Percentiles rank a stretch among this genome's conserved stretches.
phyloP scores from a whole-genome alignment of 2,329 filamentous ascomycete species.

The Apiospora koreana region DNA sequence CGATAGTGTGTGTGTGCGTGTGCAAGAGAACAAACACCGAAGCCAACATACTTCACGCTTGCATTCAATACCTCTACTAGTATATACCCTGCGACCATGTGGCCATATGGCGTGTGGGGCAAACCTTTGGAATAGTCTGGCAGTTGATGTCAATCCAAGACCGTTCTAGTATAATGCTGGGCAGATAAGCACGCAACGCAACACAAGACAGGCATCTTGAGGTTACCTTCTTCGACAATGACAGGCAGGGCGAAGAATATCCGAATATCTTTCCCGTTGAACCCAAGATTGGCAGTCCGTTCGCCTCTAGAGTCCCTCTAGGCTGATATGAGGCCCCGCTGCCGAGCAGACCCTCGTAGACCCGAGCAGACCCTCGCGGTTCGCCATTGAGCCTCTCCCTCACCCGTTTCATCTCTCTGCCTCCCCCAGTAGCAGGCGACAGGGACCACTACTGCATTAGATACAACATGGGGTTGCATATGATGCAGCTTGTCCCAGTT shows the following conservation, averaged over 20 bases:
- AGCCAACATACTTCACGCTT: too few relatives aligned
- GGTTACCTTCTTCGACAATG: not conserved
- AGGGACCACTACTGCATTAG: not conserved
- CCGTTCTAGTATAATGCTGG: not conserved
- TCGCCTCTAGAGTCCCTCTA: constrained; percentile 4
- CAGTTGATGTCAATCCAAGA: not conserved
- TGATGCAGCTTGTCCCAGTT: not conserved
- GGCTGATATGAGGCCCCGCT: not conserved
- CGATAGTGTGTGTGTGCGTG: not conserved
- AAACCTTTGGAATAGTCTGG: not conserved
- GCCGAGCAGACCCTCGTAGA: not conserved
- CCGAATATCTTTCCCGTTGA: not conserved
- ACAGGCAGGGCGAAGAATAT: not conserved
- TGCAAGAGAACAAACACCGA: not conserved
- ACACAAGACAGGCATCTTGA: too few relatives aligned
- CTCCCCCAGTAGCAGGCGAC: not conserved
- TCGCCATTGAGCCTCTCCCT: not conserved
- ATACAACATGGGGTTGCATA: not conserved
- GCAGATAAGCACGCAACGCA: not conserved
- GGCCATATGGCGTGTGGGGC: not conserved
- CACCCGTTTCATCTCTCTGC: not conserved
- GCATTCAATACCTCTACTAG: not conserved
- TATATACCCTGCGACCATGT: not conserved
- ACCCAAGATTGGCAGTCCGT: not conserved
- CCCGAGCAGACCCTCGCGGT: not conserved